phyloP scores from a whole-genome alignment of 2,329 filamentous ascomycete genomes.

The Monilinia aucupariae region DNA sequence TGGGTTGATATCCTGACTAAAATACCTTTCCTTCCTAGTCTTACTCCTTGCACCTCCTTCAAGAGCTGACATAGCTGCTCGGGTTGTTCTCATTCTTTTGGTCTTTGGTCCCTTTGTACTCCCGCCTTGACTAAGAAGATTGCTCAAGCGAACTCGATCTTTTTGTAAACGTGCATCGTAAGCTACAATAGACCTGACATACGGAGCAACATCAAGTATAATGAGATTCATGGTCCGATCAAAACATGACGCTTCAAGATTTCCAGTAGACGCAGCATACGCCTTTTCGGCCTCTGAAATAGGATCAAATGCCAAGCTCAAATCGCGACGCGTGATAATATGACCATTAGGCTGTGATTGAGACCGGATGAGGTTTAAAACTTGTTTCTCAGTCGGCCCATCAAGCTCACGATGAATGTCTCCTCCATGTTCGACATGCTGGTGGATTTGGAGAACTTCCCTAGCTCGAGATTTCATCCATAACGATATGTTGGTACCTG shows the following conservation, averaged over 20 bases:
- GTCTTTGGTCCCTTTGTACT: slow-evolving; percentile 40
- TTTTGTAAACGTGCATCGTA: slow-evolving; percentile 68
- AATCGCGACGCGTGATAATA: slow-evolving; percentile 45
- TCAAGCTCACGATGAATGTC: slow-evolving; percentile 27
- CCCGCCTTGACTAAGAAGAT: slow-evolving; percentile 55
- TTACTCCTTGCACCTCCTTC: slow-evolving; percentile 65
- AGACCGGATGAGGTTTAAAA: slow-evolving; percentile 27
- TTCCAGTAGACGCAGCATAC: slow-evolving; percentile 32
- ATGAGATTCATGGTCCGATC: slow-evolving; percentile 65
- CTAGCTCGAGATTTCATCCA: slow-evolving; percentile 31
- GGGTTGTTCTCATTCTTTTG: slow-evolving; percentile 64
- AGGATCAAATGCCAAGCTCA: slow-evolving; percentile 55
- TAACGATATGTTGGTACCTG: slow-evolving; percentile 27
- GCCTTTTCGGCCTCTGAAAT: slow-evolving; percentile 49
- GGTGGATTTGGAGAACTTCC: slow-evolving; percentile 30
- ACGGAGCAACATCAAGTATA: slow-evolving; percentile 76
- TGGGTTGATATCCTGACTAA: slow-evolving; percentile 56
- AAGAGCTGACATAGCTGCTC: slow-evolving; percentile 68
- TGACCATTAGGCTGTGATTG: slow-evolving; percentile 16
- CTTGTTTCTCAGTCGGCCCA: slow-evolving; percentile 23
- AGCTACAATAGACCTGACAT: slow-evolving; percentile 76
- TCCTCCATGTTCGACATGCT: slow-evolving; percentile 23
- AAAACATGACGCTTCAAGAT: slow-evolving; percentile 67
- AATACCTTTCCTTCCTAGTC: slow-evolving; percentile 68
- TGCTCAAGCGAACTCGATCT: slow-evolving; percentile 58